Percentiles rank a stretch among this genome's conserved stretches.
phyloP scores from a whole-genome alignment of 2,329 filamentous ascomycete genomes.

The Penicillium olsonii region DNA sequence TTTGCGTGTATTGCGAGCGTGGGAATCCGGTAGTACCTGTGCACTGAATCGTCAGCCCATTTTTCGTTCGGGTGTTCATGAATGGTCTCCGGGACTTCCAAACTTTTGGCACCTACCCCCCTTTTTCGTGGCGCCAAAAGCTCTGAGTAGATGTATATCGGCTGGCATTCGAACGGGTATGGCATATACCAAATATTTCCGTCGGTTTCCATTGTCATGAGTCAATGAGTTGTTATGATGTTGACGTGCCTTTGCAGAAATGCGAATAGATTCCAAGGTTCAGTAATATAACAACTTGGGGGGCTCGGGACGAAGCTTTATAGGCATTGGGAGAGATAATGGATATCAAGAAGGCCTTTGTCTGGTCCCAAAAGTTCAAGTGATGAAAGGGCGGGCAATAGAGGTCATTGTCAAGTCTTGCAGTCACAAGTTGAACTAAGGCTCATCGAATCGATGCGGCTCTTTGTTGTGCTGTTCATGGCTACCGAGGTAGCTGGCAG shows the following conservation, averaged over 20 bases:
- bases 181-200: too few relatives aligned
- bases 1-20: neutral
- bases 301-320: too few relatives aligned
- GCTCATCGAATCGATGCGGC: neutral
- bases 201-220: too few relatives aligned
- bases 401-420: neutral
- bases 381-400: neutral
- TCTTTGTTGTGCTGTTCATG: constrained; percentile 5
- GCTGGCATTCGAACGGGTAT: too few relatives aligned
- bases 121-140: neutral
- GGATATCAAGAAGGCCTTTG: neutral
- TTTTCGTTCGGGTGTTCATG: neutral
- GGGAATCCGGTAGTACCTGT: constrained; percentile 2
- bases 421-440: neutral
- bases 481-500: too few relatives aligned
- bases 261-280: too few relatives aligned
- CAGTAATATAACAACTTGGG: too few relatives aligned
- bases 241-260: too few relatives aligned
- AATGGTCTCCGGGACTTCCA: neutral
- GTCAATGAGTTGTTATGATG: too few relatives aligned
- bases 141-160: too few relatives aligned
- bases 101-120: neutral
- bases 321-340: neutral
- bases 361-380: neutral
- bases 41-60: constrained; percentile 1